Base-by-base conservation (phyloP, 2,329 filamentous ascomycete genomes). In the Penicillium concentricum region DNA sequence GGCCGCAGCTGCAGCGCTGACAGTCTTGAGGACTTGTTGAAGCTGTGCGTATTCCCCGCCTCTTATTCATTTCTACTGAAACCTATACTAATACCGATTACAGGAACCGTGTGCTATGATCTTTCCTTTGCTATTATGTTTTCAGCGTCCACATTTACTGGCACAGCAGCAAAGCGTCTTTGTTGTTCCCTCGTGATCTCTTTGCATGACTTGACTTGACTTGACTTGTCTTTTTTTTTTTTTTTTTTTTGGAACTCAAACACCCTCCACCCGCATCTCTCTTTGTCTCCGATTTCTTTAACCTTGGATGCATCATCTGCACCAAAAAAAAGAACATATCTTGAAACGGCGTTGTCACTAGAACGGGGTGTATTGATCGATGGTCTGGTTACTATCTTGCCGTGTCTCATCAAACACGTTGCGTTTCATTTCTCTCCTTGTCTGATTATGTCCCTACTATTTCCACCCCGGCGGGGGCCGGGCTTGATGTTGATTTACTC, bases 11-110 rank as follows among this genome's bases (percentile, higher is more conserved):
- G 78, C 58, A 81, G 74, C 52, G 76, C 82, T 9, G 74, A 81
- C 43, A 84, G 78, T 55, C 71, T 88, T 41, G 85, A 87, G 69
- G 78, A 79, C 52, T 71, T 83, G 35, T 74, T 88, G 67, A 81
- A 82, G 72, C 76, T 78, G 82, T 84, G 76, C 57, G 79, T 77
- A 47, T 44, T 20, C 41, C 18, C 16, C 2, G 1, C 22, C 13
- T 50, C 18, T 30, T 28, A 13, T 20, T 32, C n/a, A 26, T 38
- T 26, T 4, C 18, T n/a, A n/a, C 47, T 18, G 47, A 24, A 35
- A n/a, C 34, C 38, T 47, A 16, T 50, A 35, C 41, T 49, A 42
- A 49, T 43, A 16, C 45, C 34, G 35, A n/a, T n/a, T 34, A 22
- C 34, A 73, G 71, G 35, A 58, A 73, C 63, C 69, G 66, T 24